Percentiles rank a stretch among this genome's conserved stretches.
Evolutionary conservation across 2,329 filamentous ascomycete genomes (phyloP).

Genomic region (Lachnellula cervina): DNA sequence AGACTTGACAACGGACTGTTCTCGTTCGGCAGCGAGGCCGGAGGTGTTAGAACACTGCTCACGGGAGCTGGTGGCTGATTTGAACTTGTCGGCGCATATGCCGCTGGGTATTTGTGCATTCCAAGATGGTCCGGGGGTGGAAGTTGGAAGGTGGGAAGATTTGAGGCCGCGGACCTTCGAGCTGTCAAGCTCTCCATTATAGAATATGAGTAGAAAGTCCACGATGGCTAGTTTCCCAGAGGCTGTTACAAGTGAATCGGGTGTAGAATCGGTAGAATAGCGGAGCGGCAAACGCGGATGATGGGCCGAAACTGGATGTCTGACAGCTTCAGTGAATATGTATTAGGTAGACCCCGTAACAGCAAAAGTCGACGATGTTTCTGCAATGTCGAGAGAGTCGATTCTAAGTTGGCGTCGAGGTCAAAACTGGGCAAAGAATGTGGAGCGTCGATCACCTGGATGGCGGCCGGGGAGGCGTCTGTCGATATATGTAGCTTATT

Average conservation of each 20-base stretch:
- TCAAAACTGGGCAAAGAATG: conserved; percentile 26
- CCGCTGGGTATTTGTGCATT: conserved; percentile 51
- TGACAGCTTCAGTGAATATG: neutral
- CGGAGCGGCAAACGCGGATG: neutral
- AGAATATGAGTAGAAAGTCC: conserved; percentile 27
- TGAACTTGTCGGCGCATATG: conserved; percentile 41
- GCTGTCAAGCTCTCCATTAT: conserved; percentile 61
- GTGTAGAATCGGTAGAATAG: conserved; percentile 1
- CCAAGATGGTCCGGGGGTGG: conserved; percentile 53
- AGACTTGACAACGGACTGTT: conserved; percentile 57
- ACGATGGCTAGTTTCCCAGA: conserved; percentile 12
- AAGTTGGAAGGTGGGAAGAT: conserved; percentile 65
- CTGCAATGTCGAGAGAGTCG: neutral
- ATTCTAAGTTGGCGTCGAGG: conserved; percentile 14
- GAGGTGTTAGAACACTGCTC: conserved; percentile 39
- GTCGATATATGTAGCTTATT: conserved; percentile 32
- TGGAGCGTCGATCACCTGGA: conserved; percentile 38
- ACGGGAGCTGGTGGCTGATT: conserved; percentile 34
- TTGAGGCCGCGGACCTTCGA: conserved; percentile 64
- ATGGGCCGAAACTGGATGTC: neutral
- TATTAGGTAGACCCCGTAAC: neutral
- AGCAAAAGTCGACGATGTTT: conserved; percentile 4
- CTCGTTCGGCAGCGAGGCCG: conserved; percentile 49
- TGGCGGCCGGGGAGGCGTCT: conserved; percentile 34
- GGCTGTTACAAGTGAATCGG: neutral